phyloP scores from a whole-genome alignment of 352 stramenopile genomes.

The Phytophthora kernoviae region DNA sequence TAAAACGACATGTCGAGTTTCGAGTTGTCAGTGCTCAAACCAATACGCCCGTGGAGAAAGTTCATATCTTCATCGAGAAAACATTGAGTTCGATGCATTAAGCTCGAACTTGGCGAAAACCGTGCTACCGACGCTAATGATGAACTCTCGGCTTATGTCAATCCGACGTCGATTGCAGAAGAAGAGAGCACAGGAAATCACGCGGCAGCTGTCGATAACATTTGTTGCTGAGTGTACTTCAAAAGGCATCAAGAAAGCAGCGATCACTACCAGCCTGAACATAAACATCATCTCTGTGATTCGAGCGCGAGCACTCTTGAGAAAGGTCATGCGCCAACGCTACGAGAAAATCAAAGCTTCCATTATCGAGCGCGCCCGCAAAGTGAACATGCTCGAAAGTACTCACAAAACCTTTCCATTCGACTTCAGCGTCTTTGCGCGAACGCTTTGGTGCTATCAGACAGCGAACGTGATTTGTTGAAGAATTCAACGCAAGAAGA shows the following conservation, averaged over 20 bases:
- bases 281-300: constrained; percentile 52
- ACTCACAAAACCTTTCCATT: constrained; percentile 50
- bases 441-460: constrained; percentile 38
- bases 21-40: constrained; percentile 59
- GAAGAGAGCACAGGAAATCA: constrained; percentile 47
- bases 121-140: constrained; percentile 65
- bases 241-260: constrained; percentile 35
- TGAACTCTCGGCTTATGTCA: constrained; percentile 64
- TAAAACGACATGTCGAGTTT: constrained; percentile 57
- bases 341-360: constrained; percentile 46
- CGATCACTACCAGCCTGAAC: constrained; percentile 42
- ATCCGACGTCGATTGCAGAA: constrained; percentile 64
- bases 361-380: constrained; percentile 53
- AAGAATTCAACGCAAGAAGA: constrained; percentile 39
- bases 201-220: constrained; percentile 17
- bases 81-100: constrained; percentile 42
- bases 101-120: constrained; percentile 59
- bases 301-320: constrained; percentile 48
- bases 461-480: constrained; percentile 60
- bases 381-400: constrained; percentile 66
- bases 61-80: constrained; percentile 71
- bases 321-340: constrained; percentile 47
- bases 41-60: constrained; percentile 44
- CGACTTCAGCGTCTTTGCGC: constrained; percentile 53
- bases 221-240: constrained; percentile 45